Conservation (phyloP, 176 grass and related monocot genomes). For the Ensete ventricosum region DNA sequence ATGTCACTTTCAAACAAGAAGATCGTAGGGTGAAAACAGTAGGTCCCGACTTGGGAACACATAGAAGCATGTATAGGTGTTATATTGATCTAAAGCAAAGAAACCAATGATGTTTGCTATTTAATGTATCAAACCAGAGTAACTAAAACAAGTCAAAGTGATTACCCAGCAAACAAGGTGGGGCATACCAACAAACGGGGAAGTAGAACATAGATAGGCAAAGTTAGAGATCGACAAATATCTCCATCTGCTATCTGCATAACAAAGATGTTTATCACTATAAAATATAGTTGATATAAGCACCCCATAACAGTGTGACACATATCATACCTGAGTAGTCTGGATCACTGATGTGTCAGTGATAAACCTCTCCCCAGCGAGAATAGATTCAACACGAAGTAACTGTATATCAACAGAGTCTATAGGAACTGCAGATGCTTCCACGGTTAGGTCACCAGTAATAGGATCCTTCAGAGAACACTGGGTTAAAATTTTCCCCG, state of each 20-base stretch:
- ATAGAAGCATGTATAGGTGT: too few species aligned
- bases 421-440: slow-evolving; percentile 18
- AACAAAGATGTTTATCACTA: neutral
- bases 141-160: neutral
- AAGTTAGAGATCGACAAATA: slow-evolving; percentile 1
- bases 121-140: too few species aligned
- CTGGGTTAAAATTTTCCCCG: slow-evolving; percentile 12
- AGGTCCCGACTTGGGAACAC: too few species aligned
- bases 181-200: slow-evolving; percentile 17
- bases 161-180: slow-evolving; percentile 15
- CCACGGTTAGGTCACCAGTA: slow-evolving; percentile 10
- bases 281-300: neutral
- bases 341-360: slow-evolving; percentile 19
- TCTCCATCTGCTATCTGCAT: slow-evolving; percentile 23
- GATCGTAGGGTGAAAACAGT: too few species aligned
- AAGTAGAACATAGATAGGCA: slow-evolving; percentile 17
- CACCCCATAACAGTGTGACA: neutral
- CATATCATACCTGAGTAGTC: slow-evolving; percentile 5
- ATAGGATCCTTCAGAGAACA: slow-evolving; percentile 18
- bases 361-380: slow-evolving; percentile 11
- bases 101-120: too few species aligned
- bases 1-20: too few species aligned
- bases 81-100: too few species aligned
- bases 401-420: slow-evolving; percentile 15
- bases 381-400: slow-evolving; percentile 19